Base-by-base conservation (phyloP, 768 basidiomycete genomes). In the button mushroom (Agaricus bisporus) region DNA sequence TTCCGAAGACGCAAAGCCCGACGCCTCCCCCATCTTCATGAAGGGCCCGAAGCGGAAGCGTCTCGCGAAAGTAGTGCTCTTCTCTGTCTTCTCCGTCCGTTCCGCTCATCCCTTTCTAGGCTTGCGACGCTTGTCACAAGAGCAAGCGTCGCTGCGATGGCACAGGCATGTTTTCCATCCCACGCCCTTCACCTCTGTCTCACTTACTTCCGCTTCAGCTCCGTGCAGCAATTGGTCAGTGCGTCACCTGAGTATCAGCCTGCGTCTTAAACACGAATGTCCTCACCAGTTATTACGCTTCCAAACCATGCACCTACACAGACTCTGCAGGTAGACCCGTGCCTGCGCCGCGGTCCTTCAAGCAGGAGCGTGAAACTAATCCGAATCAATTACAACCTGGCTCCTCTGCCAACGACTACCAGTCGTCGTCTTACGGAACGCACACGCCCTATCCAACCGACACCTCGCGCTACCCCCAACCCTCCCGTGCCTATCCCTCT, bases 61-160 rank as follows among this genome's bases (percentile, higher is more conserved):
- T 46, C 74, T 81, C 14, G 75, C 78, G 60, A 79, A 79, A 74
- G 77, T 75, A 46, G 76, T 75, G 44, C 46, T 11, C 43, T 28
- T 45, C 59, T 56, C 29, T 25, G 41, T 20, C 39, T 28, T 49
- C 43, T 11, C 44, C 28, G 20, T 49, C 44, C 52, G 49, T 25
- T 25, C 48, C 51, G 42, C 41, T 56, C 36, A 56, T 60, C 43
- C n/a, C 46, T 26, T 4, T 39, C 56, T 53, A 79, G 77, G 78
- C 89, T 46, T 91, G 89, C 68, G 86, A 89, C 67, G 84, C 86
- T 49, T 91, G 89, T 65, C 90, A 91, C 65, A 88, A 86, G 67
- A 85, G 82, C 70, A 91, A 91, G 64, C 81, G 89, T 22, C 81
- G 88, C 45, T 91, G 88, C 68, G 88, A 90, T 68, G 88, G 88